Base-by-base conservation (phyloP, 2,329 filamentous ascomycete species). In the Akanthomyces muscarius region DNA sequence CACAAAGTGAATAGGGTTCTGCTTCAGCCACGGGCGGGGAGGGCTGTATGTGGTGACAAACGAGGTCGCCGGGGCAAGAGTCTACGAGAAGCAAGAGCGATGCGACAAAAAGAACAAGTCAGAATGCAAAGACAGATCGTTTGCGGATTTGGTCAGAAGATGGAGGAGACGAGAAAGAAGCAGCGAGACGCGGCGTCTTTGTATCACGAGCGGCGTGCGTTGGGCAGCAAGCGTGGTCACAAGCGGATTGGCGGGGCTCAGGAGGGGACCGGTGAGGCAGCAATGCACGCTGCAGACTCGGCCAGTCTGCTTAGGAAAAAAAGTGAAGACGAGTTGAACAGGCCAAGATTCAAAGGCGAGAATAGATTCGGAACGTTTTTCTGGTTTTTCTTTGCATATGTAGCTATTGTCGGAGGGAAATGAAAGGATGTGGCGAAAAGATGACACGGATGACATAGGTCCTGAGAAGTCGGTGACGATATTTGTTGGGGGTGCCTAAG, bases 191-290 rank as follows among this genome's bases (percentile, higher is more conserved):
- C 21, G 48, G 51, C 47, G 50, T 38, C 59, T 61, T 61, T 61
- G 59, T 47, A 61, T 61, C 59, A 61, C 59, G 59, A 44, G 59
- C 41, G 42, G 21, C 51, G 51, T 55, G 51, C 50, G 59, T 61
- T 61, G 59, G 59, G 59, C 59, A 61, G 28, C 59, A 61, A 61
- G 28, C 8, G 59, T 55, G 59, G 59, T 61, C 59, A 61, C 59
- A 61, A 61, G 59, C 59, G 59, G 42, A 28, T 41, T 45, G 51
- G 59, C 59, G 59, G 59, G 59, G 59, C 59, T 36, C 50, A 54
- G 38, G 57, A 28, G 58, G 58, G 55, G 44, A 16, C 47, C 30
- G 50, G 59, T 61, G 59, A 61, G 59, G 59, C 59, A 61, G 50
- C 51, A 47, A 61, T 54, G 59, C 50, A 28, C 38, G 58, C 18